A percentile compares a stretch with the other conserved stretches of the same genome.
phyloP scores from a whole-genome alignment of 2,329 filamentous ascomycete genomes.

The Pseudocercospora cruenta region DNA sequence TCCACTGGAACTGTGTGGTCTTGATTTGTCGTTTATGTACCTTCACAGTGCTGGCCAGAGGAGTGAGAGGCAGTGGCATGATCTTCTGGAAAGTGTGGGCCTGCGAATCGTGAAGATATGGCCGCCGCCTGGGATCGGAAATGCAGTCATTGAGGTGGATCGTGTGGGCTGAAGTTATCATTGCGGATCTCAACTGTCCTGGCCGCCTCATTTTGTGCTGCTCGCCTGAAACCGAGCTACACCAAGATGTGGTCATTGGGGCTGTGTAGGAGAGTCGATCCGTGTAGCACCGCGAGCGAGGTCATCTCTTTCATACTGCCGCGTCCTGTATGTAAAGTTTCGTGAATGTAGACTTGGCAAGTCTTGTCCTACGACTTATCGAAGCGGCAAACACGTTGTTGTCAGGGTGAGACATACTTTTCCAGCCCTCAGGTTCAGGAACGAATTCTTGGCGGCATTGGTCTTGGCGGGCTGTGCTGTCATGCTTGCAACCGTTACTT shows the following conservation, averaged over 20 bases:
- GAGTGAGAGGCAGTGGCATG: conserved; percentile 8
- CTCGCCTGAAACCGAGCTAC: too few species aligned
- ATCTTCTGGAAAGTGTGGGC: not conserved
- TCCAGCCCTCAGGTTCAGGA: not conserved
- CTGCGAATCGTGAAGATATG: conserved; percentile 10
- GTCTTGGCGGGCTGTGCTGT: not conserved
- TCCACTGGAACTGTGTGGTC: not conserved
- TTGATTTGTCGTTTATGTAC: conserved; percentile 2
- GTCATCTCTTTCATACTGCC: not conserved
- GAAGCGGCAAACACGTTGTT: not conserved
- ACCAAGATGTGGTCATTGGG: not conserved
- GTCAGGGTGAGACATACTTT: not conserved
- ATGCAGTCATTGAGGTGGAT: conserved; percentile 7
- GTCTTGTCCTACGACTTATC: not conserved
- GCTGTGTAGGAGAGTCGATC: not conserved
- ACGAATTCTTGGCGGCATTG: not conserved
- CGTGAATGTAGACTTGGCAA: not conserved
- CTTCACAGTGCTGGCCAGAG: conserved; percentile 3
- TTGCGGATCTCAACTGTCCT: not conserved
- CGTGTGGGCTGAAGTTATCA: not conserved
- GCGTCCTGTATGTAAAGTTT: not conserved
- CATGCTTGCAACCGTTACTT: not conserved
- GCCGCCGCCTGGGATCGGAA: not conserved
- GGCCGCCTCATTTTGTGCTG: not conserved
- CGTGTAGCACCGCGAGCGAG: not conserved